phyloP scores from a whole-genome alignment of 257 asterid species.

The Forsythia viridissima region DNA sequence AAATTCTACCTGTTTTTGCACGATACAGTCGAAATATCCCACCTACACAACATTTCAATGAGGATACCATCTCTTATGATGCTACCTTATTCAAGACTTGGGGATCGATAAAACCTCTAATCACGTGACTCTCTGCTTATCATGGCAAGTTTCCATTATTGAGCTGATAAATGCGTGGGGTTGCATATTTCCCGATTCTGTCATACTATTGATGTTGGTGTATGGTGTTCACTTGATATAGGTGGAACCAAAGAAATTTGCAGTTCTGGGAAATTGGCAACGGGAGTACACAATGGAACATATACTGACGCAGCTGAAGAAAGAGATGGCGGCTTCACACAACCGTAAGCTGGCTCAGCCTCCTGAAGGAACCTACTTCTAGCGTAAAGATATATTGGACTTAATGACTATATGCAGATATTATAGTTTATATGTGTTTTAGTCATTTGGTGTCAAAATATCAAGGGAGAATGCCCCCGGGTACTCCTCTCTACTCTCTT shows the following conservation, averaged over 20 bases:
- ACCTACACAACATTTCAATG: not conserved
- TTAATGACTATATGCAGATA: not conserved
- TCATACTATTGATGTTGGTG: not conserved
- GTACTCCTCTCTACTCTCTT: not conserved
- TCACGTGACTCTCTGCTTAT: not conserved
- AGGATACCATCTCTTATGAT: not conserved
- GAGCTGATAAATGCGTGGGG: not conserved
- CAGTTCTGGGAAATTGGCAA: conserved; percentile 46
- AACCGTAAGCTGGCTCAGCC: conserved; percentile 61
- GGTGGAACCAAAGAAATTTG: conserved; percentile 53
- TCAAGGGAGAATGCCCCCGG: not conserved
- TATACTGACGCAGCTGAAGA: conserved; percentile 49
- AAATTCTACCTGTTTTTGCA: not conserved
- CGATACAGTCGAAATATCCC: not conserved
- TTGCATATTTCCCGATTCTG: not conserved
- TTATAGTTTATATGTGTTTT: not conserved
- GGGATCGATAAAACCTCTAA: not conserved
- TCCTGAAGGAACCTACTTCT: conserved; percentile 54
- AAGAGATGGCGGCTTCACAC: conserved; percentile 55
- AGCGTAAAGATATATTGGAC: conserved; percentile 24
- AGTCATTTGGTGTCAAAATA: not conserved
- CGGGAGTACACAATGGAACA: conserved; percentile 55
- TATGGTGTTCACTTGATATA: conserved; percentile 15
- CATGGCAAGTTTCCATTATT: not conserved
- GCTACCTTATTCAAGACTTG: not conserved